These are phyloP conservation scores for Niveomyces coronatus DNA, from an alignment of 2,329 filamentous ascomycete species.

Conservation along the genomic window DNA sequence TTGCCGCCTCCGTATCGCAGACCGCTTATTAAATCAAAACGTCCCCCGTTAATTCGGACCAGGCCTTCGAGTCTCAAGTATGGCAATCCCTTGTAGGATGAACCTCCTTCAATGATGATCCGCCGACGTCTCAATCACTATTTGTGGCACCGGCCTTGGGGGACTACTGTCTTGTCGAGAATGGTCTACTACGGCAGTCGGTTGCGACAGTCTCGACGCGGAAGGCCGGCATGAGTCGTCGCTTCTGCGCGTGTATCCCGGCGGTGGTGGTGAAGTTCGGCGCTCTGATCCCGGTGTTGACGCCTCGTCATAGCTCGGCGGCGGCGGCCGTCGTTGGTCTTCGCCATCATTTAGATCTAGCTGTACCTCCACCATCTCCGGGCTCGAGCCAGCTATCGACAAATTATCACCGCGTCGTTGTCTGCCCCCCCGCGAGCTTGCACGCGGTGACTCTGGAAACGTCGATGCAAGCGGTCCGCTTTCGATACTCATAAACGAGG, in stretches of 20 bases:
- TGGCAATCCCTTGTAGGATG: neutral
- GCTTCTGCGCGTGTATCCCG: constrained; percentile 33
- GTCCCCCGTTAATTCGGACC: too few species aligned
- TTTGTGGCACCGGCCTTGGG: constrained; percentile 3
- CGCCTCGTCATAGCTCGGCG: constrained; percentile 45
- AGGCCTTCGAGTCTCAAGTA: too few species aligned
- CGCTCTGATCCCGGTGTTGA: constrained; percentile 24
- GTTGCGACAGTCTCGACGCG: neutral
- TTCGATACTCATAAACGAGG: constrained; percentile 45
- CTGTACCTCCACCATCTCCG: constrained; percentile 42
- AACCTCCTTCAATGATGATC: neutral
- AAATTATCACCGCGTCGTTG: neutral
- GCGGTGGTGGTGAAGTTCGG: constrained; percentile 37
- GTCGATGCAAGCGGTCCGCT: constrained; percentile 33
- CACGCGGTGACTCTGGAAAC: constrained; percentile 7
- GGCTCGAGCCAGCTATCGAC: constrained; percentile 34
- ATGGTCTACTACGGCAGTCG: neutral
- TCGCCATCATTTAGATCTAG: constrained; percentile 35
- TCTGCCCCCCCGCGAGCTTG: neutral
- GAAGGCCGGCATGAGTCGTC: neutral
- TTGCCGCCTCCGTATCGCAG: too few species aligned
- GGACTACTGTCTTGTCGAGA: neutral
- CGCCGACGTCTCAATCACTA: constrained; percentile 12
- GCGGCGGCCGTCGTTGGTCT: constrained; percentile 30
- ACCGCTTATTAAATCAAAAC: too few species aligned